A percentile compares a stretch with the other conserved stretches of the same genome.
Conservation (phyloP, 2,329 filamentous ascomycete species). For the Fonsecaea pugnacius region DNA sequence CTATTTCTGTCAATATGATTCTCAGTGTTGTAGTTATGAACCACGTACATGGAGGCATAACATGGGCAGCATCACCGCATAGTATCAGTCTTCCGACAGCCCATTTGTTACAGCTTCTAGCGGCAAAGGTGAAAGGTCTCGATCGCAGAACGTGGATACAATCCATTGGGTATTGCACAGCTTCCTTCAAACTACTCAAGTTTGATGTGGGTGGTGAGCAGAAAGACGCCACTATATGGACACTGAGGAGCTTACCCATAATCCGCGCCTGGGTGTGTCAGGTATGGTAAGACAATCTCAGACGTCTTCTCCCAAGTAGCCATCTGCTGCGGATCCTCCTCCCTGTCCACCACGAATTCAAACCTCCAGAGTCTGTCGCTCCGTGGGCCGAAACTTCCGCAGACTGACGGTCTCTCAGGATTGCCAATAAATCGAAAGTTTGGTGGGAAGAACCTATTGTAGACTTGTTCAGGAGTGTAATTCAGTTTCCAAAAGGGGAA, state of each 20-base stretch:
- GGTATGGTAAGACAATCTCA: constrained; percentile 41
- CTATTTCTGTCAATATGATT: constrained; percentile 29
- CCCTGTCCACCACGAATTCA: constrained; percentile 44
- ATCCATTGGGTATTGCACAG: constrained; percentile 48
- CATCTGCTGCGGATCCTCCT: constrained; percentile 42
- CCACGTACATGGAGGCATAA: constrained; percentile 55
- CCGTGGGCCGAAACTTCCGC: constrained; percentile 51
- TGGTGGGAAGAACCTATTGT: constrained; percentile 54
- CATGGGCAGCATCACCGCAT: constrained; percentile 57
- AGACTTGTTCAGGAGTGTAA: constrained; percentile 53
- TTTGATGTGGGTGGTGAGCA: neutral
- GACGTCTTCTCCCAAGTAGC: constrained; percentile 39
- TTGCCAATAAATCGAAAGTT: constrained; percentile 54
- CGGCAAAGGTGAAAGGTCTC: constrained; percentile 53
- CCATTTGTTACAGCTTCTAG: constrained; percentile 56
- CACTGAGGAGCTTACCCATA: constrained; percentile 31
- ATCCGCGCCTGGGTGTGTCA: constrained; percentile 37
- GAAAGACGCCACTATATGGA: neutral
- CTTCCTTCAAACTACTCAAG: constrained; percentile 19
- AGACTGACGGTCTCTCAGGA: constrained; percentile 49
- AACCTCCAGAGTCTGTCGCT: constrained; percentile 52
- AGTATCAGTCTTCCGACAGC: constrained; percentile 48
- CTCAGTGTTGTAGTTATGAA: neutral
- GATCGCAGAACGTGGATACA: constrained; percentile 55
- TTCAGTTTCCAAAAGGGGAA: constrained; percentile 56